Percentiles rank a stretch among this genome's conserved stretches.
These are phyloP conservation scores for Populus tomentosa DNA, from an alignment of 441 rosid species.

Conservation along the genomic window DNA sequence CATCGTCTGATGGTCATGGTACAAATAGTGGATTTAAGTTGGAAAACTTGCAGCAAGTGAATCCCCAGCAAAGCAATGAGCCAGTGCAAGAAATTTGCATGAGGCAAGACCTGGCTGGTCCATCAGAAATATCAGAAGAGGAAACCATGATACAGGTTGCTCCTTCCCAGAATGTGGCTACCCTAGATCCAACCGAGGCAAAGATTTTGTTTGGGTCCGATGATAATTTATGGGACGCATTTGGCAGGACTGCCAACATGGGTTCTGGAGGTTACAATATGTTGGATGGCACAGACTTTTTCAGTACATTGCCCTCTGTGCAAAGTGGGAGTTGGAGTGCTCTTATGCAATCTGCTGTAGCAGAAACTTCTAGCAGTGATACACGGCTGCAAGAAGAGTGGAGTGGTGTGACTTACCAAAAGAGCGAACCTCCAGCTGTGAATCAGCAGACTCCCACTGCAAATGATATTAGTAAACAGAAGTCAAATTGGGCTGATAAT, in stretches of 20 bases:
- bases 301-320: slow-evolving; percentile 54
- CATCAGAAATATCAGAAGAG: slow-evolving; percentile 40
- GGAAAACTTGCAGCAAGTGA: slow-evolving; percentile 40
- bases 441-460: slow-evolving; percentile 24
- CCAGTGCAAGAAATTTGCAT: slow-evolving; percentile 38
- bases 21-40: slow-evolving; percentile 38
- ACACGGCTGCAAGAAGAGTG: slow-evolving; percentile 47
- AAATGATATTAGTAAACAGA: slow-evolving; percentile 34
- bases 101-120: slow-evolving; percentile 40
- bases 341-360: slow-evolving; percentile 93
- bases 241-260: slow-evolving; percentile 48
- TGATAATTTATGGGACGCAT: slow-evolving; percentile 77
- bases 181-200: slow-evolving; percentile 90
- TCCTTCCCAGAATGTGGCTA: slow-evolving; percentile 50
- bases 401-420: slow-evolving; percentile 40
- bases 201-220: slow-evolving; percentile 87
- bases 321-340: slow-evolving; percentile 80
- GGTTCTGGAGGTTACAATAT: slow-evolving; percentile 40
- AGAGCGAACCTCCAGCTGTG: slow-evolving; percentile 33
- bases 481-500: slow-evolving; percentile 35
- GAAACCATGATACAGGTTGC: slow-evolving; percentile 33
- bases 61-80: slow-evolving; percentile 37
- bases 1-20: slow-evolving; percentile 37
- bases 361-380: slow-evolving; percentile 55
- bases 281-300: slow-evolving; percentile 42